These are phyloP conservation scores for Podila horticola DNA, from an alignment of 192 early-diverging fungal genomes.

Conservation along the genomic window DNA sequence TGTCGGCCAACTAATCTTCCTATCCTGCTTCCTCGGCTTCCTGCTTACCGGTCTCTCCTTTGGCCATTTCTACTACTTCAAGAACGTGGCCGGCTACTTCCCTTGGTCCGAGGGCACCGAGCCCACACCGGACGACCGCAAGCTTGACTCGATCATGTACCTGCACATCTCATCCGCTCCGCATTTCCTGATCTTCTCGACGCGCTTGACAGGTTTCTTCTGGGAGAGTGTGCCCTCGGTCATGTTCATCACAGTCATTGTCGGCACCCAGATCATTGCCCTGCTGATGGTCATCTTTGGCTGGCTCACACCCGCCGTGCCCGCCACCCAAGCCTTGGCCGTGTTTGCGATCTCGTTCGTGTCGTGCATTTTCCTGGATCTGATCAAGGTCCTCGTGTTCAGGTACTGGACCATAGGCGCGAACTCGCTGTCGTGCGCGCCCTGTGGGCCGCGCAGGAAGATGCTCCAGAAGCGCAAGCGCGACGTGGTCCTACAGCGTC, in stretches of 20 bases:
- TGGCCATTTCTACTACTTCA: constrained; percentile 73
- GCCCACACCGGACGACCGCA: constrained; percentile 20
- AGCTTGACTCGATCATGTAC: constrained; percentile 77
- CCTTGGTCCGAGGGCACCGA: constrained; percentile 34
- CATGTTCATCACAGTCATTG: constrained; percentile 67
- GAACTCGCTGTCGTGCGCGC: constrained; percentile 28
- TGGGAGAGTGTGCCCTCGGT: constrained; percentile 68
- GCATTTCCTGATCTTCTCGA: constrained; percentile 84
- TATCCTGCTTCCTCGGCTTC: constrained; percentile 70
- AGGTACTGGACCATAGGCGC: constrained; percentile 22
- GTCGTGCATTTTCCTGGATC: constrained; percentile 69
- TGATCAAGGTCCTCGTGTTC: constrained; percentile 69
- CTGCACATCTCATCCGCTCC: constrained; percentile 78
- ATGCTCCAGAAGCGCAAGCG: constrained; percentile 21
- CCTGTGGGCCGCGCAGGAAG: constrained; percentile 30
- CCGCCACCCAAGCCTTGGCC: constrained; percentile 56
- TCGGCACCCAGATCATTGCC: constrained; percentile 78
- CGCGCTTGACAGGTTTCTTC: constrained; percentile 69
- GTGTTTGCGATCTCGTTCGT: constrained; percentile 66
- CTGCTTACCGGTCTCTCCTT: constrained; percentile 70
- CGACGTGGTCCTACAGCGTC: constrained; percentile 4
- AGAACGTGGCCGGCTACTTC: constrained; percentile 27
- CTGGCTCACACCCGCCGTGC: constrained; percentile 53
- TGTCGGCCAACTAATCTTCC: constrained; percentile 71
- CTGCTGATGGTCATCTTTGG: constrained; percentile 64